Conservation (phyloP, 2,329 filamentous ascomycete genomes). For the Beauveria pseudobassiana region DNA sequence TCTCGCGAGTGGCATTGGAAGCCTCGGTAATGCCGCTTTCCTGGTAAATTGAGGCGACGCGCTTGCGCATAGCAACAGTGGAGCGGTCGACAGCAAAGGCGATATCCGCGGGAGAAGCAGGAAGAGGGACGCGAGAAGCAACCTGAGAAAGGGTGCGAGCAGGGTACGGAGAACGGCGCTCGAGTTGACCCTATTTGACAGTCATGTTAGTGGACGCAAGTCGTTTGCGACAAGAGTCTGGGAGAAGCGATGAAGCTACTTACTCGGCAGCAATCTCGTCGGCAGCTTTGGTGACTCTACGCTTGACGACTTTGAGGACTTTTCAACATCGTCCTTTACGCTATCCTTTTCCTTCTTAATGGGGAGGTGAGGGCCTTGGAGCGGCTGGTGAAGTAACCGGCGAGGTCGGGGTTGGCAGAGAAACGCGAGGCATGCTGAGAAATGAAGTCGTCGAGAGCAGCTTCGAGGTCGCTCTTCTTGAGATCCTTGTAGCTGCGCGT, state of each 20-base stretch:
- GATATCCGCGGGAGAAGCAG: slow-evolving; percentile 72
- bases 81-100: slow-evolving; percentile 68
- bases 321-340: slow-evolving; percentile 29
- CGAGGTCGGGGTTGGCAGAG: slow-evolving; percentile 53
- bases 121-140: slow-evolving; percentile 58
- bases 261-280: slow-evolving; percentile 41
- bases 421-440: slow-evolving; percentile 60
- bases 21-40: slow-evolving; percentile 59
- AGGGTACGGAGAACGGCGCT: slow-evolving; percentile 41
- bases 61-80: slow-evolving; percentile 57
- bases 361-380: slow-evolving; percentile 49
- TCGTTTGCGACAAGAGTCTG: background rate
- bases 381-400: slow-evolving; percentile 69
- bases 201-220: background rate
- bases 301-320: slow-evolving; percentile 38
- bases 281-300: slow-evolving; percentile 36
- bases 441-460: slow-evolving; percentile 65
- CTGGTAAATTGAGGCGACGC: slow-evolving; percentile 56
- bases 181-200: slow-evolving; percentile 23
- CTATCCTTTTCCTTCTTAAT: slow-evolving; percentile 47
- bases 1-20: slow-evolving; percentile 59
- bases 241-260: slow-evolving; percentile 20
- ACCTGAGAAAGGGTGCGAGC: slow-evolving; percentile 46
- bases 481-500: slow-evolving; percentile 54
- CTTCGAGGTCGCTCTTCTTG: slow-evolving; percentile 74